These are phyloP conservation scores for Starmera caribaea DNA, from an alignment of 805 yeast species.

Conservation along the genomic window DNA sequence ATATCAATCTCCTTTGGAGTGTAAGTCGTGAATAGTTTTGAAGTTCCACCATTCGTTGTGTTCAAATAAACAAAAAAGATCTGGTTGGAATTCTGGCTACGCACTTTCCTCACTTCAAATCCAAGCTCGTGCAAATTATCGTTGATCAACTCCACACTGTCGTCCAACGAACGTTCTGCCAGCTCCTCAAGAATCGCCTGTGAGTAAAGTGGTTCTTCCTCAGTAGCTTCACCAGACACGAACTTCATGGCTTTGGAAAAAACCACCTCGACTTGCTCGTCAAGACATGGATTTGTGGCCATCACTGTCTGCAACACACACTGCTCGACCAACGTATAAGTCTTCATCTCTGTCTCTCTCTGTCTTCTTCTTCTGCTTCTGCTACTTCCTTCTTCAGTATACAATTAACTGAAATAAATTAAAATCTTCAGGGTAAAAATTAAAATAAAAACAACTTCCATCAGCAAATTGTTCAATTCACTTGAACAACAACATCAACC, in stretches of 20 bases:
- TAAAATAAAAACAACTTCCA: too few species aligned
- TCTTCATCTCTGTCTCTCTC: neutral
- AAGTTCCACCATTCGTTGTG: conserved; percentile 23
- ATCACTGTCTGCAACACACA: too few species aligned
- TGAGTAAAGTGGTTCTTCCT: too few species aligned
- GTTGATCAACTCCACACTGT: conserved; percentile 18
- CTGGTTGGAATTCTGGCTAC: conserved; percentile 25
- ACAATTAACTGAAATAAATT: neutral
- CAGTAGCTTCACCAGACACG: too few species aligned
- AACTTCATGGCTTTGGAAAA: too few species aligned
- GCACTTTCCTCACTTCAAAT: conserved; percentile 26
- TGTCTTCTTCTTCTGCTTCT: conserved; percentile 1
- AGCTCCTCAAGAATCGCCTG: conserved; percentile 1
- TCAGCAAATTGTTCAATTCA: too few species aligned
- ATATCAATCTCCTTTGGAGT: conserved; percentile 30
- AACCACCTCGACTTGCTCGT: too few species aligned
- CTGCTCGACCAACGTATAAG: neutral
- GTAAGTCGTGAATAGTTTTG: conserved; percentile 25
- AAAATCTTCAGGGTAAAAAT: too few species aligned
- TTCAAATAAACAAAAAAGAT: conserved; percentile 28
- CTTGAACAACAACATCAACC: too few species aligned
- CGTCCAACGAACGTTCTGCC: conserved; percentile 6
- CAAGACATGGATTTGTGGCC: too few species aligned
- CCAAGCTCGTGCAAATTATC: conserved; percentile 20
- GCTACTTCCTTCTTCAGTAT: too few species aligned